Conservation (phyloP, 75 land plant species). For the Chamaecyparis obtusa region DNA sequence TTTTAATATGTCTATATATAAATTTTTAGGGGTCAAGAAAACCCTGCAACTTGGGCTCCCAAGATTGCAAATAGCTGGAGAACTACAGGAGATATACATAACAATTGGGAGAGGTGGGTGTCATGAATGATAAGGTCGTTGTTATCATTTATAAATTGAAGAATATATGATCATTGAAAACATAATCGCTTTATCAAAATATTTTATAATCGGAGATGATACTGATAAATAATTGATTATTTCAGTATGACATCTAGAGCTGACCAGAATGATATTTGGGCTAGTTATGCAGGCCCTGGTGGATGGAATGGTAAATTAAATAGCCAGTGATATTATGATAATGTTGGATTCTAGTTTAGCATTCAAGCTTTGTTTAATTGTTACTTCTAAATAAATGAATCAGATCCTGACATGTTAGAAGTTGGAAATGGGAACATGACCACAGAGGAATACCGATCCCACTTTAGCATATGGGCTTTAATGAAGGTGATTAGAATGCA, state of each 20-base stretch:
- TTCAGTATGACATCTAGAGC: slow-evolving; percentile 56
- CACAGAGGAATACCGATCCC: slow-evolving; percentile 67
- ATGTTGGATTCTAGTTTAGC: slow-evolving; percentile 10
- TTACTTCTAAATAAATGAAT: neutral
- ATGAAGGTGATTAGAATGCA: slow-evolving; percentile 53
- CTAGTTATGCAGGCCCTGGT: slow-evolving; percentile 75
- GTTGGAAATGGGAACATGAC: slow-evolving; percentile 96
- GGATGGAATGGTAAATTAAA: slow-evolving; percentile 72
- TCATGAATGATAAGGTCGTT: neutral
- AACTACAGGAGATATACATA: slow-evolving; percentile 71
- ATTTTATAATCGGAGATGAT: neutral
- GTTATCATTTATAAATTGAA: neutral
- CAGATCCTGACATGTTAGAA: slow-evolving; percentile 98
- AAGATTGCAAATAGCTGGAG: slow-evolving; percentile 81
- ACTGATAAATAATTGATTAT: neutral
- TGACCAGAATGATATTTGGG: slow-evolving; percentile 68
- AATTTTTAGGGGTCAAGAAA: slow-evolving; percentile 29
- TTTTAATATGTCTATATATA: neutral
- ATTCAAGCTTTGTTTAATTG: slow-evolving; percentile 42
- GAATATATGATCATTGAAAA: too few species aligned
- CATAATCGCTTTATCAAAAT: too few species aligned
- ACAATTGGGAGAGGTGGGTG: slow-evolving; percentile 74
- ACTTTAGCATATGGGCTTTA: slow-evolving; percentile 90
- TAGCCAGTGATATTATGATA: neutral
- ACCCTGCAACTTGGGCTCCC: slow-evolving; percentile 51